phyloP scores from a whole-genome alignment of 2,329 filamentous ascomycete genomes.

The Colletotrichum spaethianum region DNA sequence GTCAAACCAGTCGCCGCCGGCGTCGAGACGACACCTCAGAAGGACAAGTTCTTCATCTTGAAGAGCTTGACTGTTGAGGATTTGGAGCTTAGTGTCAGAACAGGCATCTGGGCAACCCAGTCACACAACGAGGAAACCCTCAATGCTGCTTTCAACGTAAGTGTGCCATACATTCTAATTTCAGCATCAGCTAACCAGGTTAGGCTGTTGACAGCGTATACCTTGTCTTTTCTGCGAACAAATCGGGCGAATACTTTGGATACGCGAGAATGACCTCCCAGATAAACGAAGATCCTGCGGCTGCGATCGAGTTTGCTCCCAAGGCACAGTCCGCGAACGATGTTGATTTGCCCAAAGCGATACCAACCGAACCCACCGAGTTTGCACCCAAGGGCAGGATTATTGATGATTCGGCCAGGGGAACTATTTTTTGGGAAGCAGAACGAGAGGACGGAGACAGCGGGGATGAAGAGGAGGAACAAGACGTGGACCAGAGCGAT shows the following conservation, averaged over 20 bases:
- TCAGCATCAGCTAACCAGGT: slow-evolving; percentile 26
- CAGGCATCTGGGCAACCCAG: slow-evolving; percentile 94
- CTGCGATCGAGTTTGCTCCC: slow-evolving; percentile 78
- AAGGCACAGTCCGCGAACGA: slow-evolving; percentile 72
- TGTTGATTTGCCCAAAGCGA: slow-evolving; percentile 82
- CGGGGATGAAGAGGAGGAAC: slow-evolving; percentile 63
- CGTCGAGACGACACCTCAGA: slow-evolving; percentile 50
- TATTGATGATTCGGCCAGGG: slow-evolving; percentile 92
- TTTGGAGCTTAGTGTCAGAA: slow-evolving; percentile 88
- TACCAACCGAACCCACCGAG: slow-evolving; percentile 83
- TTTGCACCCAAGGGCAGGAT: slow-evolving; percentile 86
- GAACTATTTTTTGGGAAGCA: slow-evolving; percentile 97
- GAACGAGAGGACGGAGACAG: slow-evolving; percentile 69
- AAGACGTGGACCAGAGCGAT: slow-evolving; percentile 60
- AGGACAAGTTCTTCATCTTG: slow-evolving; percentile 90
- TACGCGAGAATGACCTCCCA: slow-evolving; percentile 91
- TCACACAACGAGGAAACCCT: slow-evolving; percentile 90
- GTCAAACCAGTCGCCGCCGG: background rate
- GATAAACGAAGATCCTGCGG: slow-evolving; percentile 82
- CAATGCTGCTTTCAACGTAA: slow-evolving; percentile 86
- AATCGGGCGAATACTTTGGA: slow-evolving; percentile 96
- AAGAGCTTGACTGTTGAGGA: slow-evolving; percentile 95
- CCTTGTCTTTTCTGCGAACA: slow-evolving; percentile 95
- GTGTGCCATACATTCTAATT: slow-evolving; percentile 41
- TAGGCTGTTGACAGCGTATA: slow-evolving; percentile 88